Conservation (phyloP, 1,284 basidiomycete species). For the Ganoderma meredithae region DNA sequence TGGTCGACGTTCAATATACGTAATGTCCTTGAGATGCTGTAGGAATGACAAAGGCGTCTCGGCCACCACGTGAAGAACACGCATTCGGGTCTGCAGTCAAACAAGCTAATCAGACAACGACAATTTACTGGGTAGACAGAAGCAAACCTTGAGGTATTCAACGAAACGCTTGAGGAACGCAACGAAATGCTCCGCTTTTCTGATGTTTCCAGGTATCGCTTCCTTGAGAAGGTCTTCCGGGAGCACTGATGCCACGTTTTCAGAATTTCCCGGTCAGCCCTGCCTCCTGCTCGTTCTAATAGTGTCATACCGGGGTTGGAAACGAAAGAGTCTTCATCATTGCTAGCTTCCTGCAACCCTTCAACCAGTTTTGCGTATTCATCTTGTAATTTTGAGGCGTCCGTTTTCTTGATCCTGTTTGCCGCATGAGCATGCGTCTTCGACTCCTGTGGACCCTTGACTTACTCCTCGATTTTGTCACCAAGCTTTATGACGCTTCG, state of each 20-base stretch:
- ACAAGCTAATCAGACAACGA: constrained; percentile 23
- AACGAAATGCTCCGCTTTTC: constrained; percentile 99
- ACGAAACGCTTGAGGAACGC: constrained; percentile 98
- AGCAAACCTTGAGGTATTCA: constrained; percentile 92
- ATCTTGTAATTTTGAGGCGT: constrained; percentile 94
- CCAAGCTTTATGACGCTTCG: constrained; percentile 89
- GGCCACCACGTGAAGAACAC: constrained; percentile 98
- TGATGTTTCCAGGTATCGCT: constrained; percentile 97
- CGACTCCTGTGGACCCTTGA: constrained; percentile 7
- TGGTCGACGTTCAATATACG: constrained; percentile 97
- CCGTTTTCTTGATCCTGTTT: constrained; percentile 89
- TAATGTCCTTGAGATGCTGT: constrained; percentile 98
- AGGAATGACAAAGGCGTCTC: constrained; percentile 99
- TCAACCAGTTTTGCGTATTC: constrained; percentile 98
- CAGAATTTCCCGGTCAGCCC: constrained; percentile 1
- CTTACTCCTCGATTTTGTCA: constrained; percentile 94
- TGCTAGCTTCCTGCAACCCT: constrained; percentile 84
- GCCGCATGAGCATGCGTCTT: constrained; percentile 10
- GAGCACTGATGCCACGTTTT: constrained; percentile 62
- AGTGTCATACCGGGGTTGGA: constrained; percentile 79
- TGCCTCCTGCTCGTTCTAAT: constrained; percentile 9
- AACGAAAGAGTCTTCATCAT: constrained; percentile 86
- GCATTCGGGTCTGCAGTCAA: constrained; percentile 87
- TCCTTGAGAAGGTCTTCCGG: constrained; percentile 96
- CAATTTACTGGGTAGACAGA: constrained; percentile 10